Evolutionary conservation across 495 filamentous ascomycete genomes (phyloP).

Genomic region (Physcia stellaris): DNA sequence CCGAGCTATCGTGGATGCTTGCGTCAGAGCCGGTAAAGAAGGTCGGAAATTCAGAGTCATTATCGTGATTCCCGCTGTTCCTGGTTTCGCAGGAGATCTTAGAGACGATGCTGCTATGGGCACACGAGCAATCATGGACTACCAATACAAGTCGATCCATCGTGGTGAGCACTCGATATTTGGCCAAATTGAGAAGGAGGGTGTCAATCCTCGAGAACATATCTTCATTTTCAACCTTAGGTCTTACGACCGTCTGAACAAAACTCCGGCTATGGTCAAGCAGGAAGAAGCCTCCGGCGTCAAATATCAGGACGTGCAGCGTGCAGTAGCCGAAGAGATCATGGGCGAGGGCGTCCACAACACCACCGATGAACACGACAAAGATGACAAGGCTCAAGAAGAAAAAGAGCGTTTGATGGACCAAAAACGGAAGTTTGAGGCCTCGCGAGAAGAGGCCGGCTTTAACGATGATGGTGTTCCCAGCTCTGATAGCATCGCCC

Average conservation of each 20-base stretch:
- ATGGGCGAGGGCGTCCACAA: slow-evolving; percentile 61
- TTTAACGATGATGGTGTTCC: slow-evolving; percentile 25
- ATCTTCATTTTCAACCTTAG: slow-evolving; percentile 88
- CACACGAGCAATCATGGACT: slow-evolving; percentile 94
- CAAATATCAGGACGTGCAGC: slow-evolving; percentile 71
- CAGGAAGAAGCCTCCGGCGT: slow-evolving; percentile 70
- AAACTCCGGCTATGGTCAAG: slow-evolving; percentile 49
- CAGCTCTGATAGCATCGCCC: slow-evolving; percentile 57
- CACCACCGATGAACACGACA: slow-evolving; percentile 32
- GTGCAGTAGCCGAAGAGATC: slow-evolving; percentile 70
- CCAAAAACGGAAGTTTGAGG: slow-evolving; percentile 53
- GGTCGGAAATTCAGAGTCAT: slow-evolving; percentile 84
- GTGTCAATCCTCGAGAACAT: slow-evolving; percentile 66
- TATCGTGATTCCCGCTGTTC: slow-evolving; percentile 76
- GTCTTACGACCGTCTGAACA: slow-evolving; percentile 81
- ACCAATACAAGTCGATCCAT: slow-evolving; percentile 91
- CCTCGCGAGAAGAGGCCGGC: slow-evolving; percentile 30
- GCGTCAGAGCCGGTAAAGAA: slow-evolving; percentile 68
- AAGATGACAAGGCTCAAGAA: slow-evolving; percentile 26
- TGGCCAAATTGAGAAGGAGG: slow-evolving; percentile 59
- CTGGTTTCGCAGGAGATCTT: slow-evolving; percentile 87
- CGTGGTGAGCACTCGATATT: slow-evolving; percentile 86
- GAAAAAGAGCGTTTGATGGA: slow-evolving; percentile 31
- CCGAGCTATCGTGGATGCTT: slow-evolving; percentile 76
- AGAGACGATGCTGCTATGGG: slow-evolving; percentile 68